These are phyloP conservation scores for Neurospora sp. DNA, from an alignment of 495 filamentous ascomycete species.

Conservation along the genomic window DNA sequence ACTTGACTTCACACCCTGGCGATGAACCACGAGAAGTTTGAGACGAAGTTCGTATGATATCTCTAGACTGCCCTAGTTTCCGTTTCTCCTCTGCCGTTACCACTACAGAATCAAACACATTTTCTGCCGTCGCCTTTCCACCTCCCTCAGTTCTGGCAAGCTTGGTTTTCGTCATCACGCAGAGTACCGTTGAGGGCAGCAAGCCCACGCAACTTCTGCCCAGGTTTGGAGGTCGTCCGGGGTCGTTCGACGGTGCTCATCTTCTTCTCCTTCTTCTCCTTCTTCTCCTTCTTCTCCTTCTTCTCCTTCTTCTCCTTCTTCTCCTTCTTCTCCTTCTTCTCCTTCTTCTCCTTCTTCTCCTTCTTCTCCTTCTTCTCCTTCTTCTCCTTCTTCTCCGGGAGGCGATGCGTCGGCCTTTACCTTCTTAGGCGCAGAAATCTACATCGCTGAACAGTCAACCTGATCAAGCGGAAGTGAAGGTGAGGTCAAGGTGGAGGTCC, in stretches of 20 bases:
- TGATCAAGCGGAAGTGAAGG: background rate
- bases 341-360: no score
- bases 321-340: constrained; percentile 50
- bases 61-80: background rate
- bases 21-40: background rate
- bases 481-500: background rate
- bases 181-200: no score
- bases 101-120: background rate
- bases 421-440: constrained; percentile 53
- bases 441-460: background rate
- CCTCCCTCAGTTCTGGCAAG: background rate
- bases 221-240: background rate
- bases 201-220: no score
- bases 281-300: background rate
- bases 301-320: background rate
- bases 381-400: no score
- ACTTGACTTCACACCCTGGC: background rate
- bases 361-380: no score
- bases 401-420: constrained; percentile 25
- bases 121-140: background rate
- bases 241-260: background rate
- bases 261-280: background rate
- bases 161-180: background rate
- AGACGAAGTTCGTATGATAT: background rate
- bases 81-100: background rate